Evolutionary conservation across 345 rosid species (phyloP), one percentile per base, ranked within the genome.

Genomic region (Salix brachista): DNA sequence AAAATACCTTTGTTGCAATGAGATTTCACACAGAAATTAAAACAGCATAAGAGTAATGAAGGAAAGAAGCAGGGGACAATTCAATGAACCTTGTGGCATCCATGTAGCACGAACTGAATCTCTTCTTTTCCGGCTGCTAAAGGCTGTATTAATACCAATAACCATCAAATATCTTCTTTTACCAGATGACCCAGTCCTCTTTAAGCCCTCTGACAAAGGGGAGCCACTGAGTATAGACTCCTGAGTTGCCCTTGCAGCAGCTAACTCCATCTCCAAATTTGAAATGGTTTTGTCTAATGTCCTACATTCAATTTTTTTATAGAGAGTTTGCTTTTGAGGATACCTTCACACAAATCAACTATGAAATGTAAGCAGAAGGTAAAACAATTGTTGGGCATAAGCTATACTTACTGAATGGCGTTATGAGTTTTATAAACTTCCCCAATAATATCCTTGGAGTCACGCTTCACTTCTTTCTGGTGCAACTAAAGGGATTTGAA

Each of bases 51-150:
- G 52, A 46, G 52, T 46, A 34, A 64, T n/a, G 36, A 71, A 34
- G 19, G 26, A 36, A 14, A 26, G 65, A 71, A 65, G 68, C 8
- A 64, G 19, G 30, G 48, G 70, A 75, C 50, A 21, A 58, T 11
- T 88, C 48, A 13, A 52, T 41, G 76, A 77, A 95, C 98, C 99
- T 93, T 91, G 97, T 46, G 92, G 98, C 95, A 96, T 91, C 98
- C 98, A 96, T 0, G 99, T 93, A 18, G 89, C 85, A 36, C 99
- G 98, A 83, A 96, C 89, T 4, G 98, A 96, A 84, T 96, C 98
- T 85, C 99, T 88, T 82, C 98, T 86, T 83, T 87, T 96, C 65
- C 98, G 80, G 84, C 99, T 93, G 79, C 99, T 96, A 80, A 93
- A 96, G 52, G 99, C 98, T 17, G 97, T 93, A 78, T 96, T 96